Conservation (phyloP, 305 asterid species). For the Andrographis paniculata region DNA sequence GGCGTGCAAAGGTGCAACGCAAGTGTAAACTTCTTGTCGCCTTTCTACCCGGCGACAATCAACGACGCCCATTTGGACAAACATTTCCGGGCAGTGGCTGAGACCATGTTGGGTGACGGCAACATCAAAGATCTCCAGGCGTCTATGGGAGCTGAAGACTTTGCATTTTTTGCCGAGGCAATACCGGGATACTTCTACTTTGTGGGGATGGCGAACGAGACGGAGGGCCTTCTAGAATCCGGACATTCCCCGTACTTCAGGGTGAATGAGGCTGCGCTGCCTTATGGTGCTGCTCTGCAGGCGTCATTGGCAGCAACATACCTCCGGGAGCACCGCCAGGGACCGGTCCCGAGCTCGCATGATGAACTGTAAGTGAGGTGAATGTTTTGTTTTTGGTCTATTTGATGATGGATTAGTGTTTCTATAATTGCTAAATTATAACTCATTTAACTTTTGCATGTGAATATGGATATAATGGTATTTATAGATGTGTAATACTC, state of each 20-base stretch:
- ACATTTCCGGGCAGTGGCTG: slow-evolving; percentile 47
- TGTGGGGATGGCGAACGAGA: slow-evolving; percentile 56
- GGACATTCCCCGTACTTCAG: slow-evolving; percentile 68
- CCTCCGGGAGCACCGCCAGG: too few relatives aligned
- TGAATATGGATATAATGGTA: too few relatives aligned
- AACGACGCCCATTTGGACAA: slow-evolving; percentile 49
- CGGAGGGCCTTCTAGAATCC: slow-evolving; percentile 26
- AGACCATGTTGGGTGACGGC: slow-evolving; percentile 43
- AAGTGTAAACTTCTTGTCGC: slow-evolving; percentile 43
- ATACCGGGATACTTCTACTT: slow-evolving; percentile 82
- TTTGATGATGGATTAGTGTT: too few relatives aligned
- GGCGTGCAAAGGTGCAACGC: slow-evolving; percentile 93
- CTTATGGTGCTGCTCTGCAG: slow-evolving; percentile 94
- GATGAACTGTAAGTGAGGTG: too few relatives aligned
- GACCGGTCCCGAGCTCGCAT: too few relatives aligned
- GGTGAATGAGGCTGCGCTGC: slow-evolving; percentile 62
- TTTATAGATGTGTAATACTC: too few relatives aligned
- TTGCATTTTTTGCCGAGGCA: slow-evolving; percentile 61
- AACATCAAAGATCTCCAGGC: slow-evolving; percentile 52
- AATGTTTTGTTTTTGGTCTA: too few relatives aligned
- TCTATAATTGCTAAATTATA: too few relatives aligned
- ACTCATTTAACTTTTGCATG: too few relatives aligned
- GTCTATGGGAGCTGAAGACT: slow-evolving; percentile 86
- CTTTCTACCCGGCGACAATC: slow-evolving; percentile 64
- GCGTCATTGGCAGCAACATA: slow-evolving; percentile 68